Base-by-base conservation (phyloP, 2,329 filamentous ascomycete species). In the Coleophoma crateriformis region DNA sequence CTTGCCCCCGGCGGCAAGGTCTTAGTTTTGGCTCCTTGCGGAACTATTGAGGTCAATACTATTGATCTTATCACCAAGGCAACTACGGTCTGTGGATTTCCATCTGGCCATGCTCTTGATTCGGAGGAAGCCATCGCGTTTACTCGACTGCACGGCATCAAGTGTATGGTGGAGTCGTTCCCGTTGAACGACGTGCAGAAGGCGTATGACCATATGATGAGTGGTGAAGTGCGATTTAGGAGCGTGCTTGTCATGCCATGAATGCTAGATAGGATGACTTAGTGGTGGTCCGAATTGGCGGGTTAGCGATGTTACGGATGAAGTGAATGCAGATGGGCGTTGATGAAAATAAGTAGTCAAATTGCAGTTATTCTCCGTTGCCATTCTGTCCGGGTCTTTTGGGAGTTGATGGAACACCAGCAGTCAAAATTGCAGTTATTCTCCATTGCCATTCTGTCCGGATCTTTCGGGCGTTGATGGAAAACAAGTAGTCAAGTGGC, bases 81-180 rank as follows among this genome's bases (percentile, higher is more conserved):
- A 4, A 67, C 82, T 14, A 79, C 75, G 3, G 71, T 94, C 1
- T 75, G 82, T 54, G 84, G 84, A 10, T 82, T 77, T 65, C 74
- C 86, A 0, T 78, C 79, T 19, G 85, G 84, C 0, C 75, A 86
- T 37, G 74, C 83, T 1, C 70, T 81, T 42, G 79, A 88, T 53
- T 74, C 77, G 49, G 78, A 83, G 59, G 81, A 87, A 58, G 84
- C 87, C 52, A 76, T 90, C 46, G 72, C 71, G 3, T 90, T 90
- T 60, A 77, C 85, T 0, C 68, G 74, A 51, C 66, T 72, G 14
- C 81, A 88, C 57, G 71, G 72, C 4, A 75, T 90, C 55, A 77
- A 79, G 65, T 85, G 84, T 46, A 71, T 87, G 64, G 68, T 85
- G 27, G 78, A 88, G 71, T 81, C 72, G 58, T 88, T 80, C 61